Percentiles rank a stretch among this genome's conserved stretches.
Evolutionary conservation across 2,329 filamentous ascomycete species (phyloP).

Genomic region (Arthrinium phaeospermum): DNA sequence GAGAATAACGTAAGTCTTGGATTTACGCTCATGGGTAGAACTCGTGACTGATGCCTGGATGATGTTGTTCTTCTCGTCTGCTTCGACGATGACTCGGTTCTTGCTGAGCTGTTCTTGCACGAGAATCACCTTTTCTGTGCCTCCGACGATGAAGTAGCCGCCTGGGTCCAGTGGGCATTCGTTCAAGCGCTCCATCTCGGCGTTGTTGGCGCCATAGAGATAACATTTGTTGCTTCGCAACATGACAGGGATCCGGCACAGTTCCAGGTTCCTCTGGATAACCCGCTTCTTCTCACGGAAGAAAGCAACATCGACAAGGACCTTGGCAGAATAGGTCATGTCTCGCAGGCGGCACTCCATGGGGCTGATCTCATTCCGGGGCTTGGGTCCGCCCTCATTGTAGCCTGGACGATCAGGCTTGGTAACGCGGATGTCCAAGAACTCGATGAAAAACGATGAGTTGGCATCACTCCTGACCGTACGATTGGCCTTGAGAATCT

Average conservation of each 20-base stretch:
- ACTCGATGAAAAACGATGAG: conserved; percentile 90
- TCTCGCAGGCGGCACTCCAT: conserved; percentile 97
- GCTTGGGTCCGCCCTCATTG: conserved; percentile 63
- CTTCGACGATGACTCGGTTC: conserved; percentile 97
- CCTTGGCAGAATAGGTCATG: conserved; percentile 96
- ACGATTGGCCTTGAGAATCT: conserved; percentile 91
- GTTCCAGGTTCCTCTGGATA: conserved; percentile 75
- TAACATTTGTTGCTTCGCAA: conserved; percentile 93
- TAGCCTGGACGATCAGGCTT: conserved; percentile 80
- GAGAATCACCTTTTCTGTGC: conserved; percentile 97
- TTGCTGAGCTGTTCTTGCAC: conserved; percentile 99
- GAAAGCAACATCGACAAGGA: conserved; percentile 91
- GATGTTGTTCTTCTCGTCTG: conserved; percentile 87
- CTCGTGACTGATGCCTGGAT: conserved; percentile 96
- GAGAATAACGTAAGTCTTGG: conserved; percentile 92
- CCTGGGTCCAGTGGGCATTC: conserved; percentile 96
- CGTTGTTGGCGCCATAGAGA: conserved; percentile 80
- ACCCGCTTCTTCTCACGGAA: conserved; percentile 80
- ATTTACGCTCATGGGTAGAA: conserved; percentile 97
- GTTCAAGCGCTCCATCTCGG: conserved; percentile 88
- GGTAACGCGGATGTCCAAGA: conserved; percentile 88
- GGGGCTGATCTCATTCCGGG: conserved; percentile 74
- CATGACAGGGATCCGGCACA: conserved; percentile 96
- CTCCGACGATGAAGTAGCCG: conserved; percentile 96
- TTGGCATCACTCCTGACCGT: conserved; percentile 91